Evolutionary conservation across 2,329 filamentous ascomycete species (phyloP).

Genomic region (Cordyceps farinosa): DNA sequence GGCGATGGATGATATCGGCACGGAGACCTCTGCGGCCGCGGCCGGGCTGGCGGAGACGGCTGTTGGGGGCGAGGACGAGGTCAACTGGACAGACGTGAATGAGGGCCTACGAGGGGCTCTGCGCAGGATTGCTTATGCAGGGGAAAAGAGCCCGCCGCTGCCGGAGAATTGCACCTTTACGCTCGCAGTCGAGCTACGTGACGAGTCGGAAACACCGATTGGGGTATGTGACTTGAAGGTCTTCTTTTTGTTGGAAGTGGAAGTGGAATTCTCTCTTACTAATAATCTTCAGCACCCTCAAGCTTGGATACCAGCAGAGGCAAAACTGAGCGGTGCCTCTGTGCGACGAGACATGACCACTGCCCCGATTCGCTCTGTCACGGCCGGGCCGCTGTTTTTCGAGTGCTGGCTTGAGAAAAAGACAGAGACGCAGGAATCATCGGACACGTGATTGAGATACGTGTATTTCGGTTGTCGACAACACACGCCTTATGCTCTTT

Average conservation of each 20-base stretch:
- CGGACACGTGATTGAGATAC: neutral
- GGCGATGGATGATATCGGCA: neutral
- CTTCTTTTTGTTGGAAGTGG: neutral
- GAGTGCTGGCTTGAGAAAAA: slow-evolving; percentile 63
- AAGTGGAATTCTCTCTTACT: slow-evolving; percentile 1
- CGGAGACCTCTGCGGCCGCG: neutral
- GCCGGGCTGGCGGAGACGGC: neutral
- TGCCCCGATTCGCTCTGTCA: slow-evolving; percentile 51
- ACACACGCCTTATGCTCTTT: neutral
- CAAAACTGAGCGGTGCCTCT: slow-evolving; percentile 26
- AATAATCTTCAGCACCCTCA: slow-evolving; percentile 48
- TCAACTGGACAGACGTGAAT: slow-evolving; percentile 60
- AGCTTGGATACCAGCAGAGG: slow-evolving; percentile 56
- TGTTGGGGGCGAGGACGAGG: slow-evolving; percentile 24
- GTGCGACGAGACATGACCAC: slow-evolving; percentile 5
- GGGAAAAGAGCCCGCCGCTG: slow-evolving; percentile 53
- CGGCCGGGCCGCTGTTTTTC: slow-evolving; percentile 58
- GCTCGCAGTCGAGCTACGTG: slow-evolving; percentile 68
- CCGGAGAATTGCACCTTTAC: slow-evolving; percentile 70
- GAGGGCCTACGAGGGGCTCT: slow-evolving; percentile 70
- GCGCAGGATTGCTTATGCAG: slow-evolving; percentile 57
- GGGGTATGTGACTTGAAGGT: slow-evolving; percentile 42
- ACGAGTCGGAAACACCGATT: slow-evolving; percentile 56
- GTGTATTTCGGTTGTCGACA: neutral
- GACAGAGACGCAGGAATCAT: neutral